Evolutionary conservation across 768 basidiomycete genomes (phyloP), one percentile per base, ranked within the genome.

Genomic region (Boletus barrowsii): DNA sequence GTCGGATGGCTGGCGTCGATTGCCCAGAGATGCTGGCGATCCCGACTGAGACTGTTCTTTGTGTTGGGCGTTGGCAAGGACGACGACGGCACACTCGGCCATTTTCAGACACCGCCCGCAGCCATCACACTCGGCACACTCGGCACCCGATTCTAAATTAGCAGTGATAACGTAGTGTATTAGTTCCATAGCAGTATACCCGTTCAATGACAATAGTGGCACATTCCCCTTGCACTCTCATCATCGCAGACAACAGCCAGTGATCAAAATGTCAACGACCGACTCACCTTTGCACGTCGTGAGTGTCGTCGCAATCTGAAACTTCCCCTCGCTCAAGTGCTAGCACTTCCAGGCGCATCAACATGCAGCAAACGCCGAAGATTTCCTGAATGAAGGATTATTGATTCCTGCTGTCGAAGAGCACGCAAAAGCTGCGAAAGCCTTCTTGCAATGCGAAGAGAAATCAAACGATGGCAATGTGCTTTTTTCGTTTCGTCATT

Each of bases 321-420:
- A 14, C 37, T 10, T 9, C 14, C 15, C 17, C 20, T 24, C 47
- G 10, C 32, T 66, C 58, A 30, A 51, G 51, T 30, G 42, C 9
- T 39, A 17, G 50, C 42, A 37, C 30, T n/a, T 18, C 22, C 67
- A 92, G 89, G 90, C 90, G 20, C 88, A 93, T 68, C 83, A 87
- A 62, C 88, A 91, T 71, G 87, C 87, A 49, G 84, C 85, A 15
- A 87, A 87, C 62, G 90, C 89, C 35, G 89, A 92, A 47, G 88
- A 91, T 54, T 82, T 80, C 62, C 65, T 79, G 42, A 76, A 75
- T 13, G 79, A 82, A 54, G 90, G 90, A 13, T 74, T 89, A 7
- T 78, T 90, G 49, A 80, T 90, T 20, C 81, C 82, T 35, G 87
- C 90, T 11, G 78, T 82, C 24, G 84, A 88, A 56, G 87, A 91